Evolutionary conservation across 257 asterid genomes (phyloP), one percentile per base, ranked within the genome.

Genomic region (Sherardia arvensis): DNA sequence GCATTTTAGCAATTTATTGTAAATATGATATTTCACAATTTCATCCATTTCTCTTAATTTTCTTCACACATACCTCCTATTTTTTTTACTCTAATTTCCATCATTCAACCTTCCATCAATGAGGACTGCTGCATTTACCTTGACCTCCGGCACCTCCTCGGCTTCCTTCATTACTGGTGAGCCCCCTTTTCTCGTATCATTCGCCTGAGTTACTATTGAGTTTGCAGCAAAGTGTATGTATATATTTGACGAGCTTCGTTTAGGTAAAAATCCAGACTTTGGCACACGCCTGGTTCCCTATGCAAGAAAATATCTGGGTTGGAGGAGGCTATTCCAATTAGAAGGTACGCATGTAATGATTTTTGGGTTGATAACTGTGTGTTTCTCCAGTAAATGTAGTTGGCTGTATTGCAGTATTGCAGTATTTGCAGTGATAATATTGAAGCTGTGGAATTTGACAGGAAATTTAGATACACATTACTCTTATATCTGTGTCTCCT

Each of bases 241-340:
- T 14, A 12, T 66, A 67, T 28, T 53, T 54, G 29, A 47, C 67
- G 69, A 59, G 12, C 69, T 62, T 60, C 38, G 62, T 69, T 68
- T 66, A 68, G 72, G 45, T 76, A 72, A 80, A 81, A 80, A 70
- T 67, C 53, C 68, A 4, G 69, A 78, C 40, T 68, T 61, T 60
- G 58, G 64, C 22, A 77, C 73, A 72, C 71, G 70, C 65, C 73
- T 80, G 59, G 75, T 74, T 70, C 71, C 88, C 79, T 79, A 78
- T 45, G 78, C n/a, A 88, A 86, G 82, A 78, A 76, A 68, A 49
- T 86, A 33, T 86, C 95, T 4, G 98, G 98, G 45, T 81, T 91
- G 83, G 96, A 87, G 81, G 96, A 91, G 80, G 82, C 92, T 54
- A 77, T 91, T 67, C 79, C 95, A 77, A 88, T 84, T 67, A 65